phyloP scores from a whole-genome alignment of 2,329 filamentous ascomycete genomes.

The Xylaria sp. region DNA sequence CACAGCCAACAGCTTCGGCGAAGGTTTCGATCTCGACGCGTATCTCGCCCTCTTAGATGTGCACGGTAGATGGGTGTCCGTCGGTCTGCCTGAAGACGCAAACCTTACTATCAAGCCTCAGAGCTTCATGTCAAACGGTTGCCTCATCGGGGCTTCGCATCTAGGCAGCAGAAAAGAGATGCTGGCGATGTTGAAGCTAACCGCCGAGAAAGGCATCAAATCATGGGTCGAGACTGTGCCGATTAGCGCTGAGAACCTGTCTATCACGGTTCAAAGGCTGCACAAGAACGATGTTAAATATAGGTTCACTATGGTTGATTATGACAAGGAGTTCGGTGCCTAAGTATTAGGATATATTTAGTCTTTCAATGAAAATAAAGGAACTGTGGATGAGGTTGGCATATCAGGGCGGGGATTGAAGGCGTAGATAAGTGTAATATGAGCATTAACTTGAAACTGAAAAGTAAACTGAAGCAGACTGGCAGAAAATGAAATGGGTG shows the following conservation, averaged over 20 bases:
- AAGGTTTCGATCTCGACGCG: slow-evolving; percentile 72
- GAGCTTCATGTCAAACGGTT: slow-evolving; percentile 79
- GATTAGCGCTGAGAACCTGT: slow-evolving; percentile 76
- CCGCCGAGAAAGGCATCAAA: slow-evolving; percentile 74
- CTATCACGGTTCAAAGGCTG: slow-evolving; percentile 74
- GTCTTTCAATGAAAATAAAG: neutral
- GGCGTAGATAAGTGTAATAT: slow-evolving; percentile 18
- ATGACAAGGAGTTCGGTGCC: slow-evolving; percentile 72
- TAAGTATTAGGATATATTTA: slow-evolving; percentile 40
- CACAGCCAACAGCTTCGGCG: slow-evolving; percentile 74
- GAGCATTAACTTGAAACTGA: neutral
- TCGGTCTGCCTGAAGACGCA: slow-evolving; percentile 81
- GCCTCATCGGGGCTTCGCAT: slow-evolving; percentile 76
- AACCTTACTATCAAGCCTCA: slow-evolving; percentile 77
- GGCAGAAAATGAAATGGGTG: neutral
- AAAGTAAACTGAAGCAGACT: neutral
- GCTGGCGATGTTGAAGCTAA: slow-evolving; percentile 76
- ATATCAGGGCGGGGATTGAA: neutral
- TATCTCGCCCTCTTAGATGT: slow-evolving; percentile 85
- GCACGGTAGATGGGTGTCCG: slow-evolving; percentile 81
- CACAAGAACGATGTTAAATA: slow-evolving; percentile 77
- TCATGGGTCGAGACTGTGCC: slow-evolving; percentile 79
- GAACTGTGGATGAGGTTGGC: neutral
- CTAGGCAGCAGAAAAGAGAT: slow-evolving; percentile 76
- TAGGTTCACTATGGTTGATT: slow-evolving; percentile 78